A percentile compares a stretch with the other conserved stretches of the same genome.
Evolutionary conservation across 805 yeast genomes (phyloP).

Genomic region (Candida coleopterorum): DNA sequence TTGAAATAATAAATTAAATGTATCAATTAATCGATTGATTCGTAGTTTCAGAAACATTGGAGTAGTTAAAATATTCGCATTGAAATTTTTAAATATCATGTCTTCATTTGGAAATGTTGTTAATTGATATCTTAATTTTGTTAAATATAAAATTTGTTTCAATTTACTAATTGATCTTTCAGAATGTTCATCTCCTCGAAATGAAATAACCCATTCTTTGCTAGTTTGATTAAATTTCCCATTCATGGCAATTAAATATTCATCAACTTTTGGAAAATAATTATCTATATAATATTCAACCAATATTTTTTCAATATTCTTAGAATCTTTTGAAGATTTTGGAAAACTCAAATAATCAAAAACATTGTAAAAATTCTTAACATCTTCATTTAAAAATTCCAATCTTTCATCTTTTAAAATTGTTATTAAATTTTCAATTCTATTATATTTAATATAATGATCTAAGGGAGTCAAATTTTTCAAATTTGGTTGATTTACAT

Average conservation of each 20-base stretch:
- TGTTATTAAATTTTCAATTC: conserved; percentile 52
- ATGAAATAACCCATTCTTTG: conserved; percentile 31
- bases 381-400: conserved; percentile 29
- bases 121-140: conserved; percentile 18
- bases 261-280: conserved; percentile 15
- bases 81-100: conserved; percentile 22
- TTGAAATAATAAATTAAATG: conserved; percentile 46
- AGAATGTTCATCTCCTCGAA: conserved; percentile 11
- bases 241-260: conserved; percentile 24
- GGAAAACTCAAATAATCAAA: conserved; percentile 33
- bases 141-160: conserved; percentile 19
- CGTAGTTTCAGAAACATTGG: conserved; percentile 41
- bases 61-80: conserved; percentile 19
- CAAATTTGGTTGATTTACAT: conserved; percentile 56
- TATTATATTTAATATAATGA: conserved; percentile 63
- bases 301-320: conserved; percentile 19
- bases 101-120: conserved; percentile 19
- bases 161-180: conserved; percentile 16
- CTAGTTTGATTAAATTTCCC: conserved; percentile 27
- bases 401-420: conserved; percentile 49
- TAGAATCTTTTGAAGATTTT: conserved; percentile 19
- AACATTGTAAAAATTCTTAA: conserved; percentile 28
- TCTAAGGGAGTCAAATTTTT: conserved; percentile 65
- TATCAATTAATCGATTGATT: conserved; percentile 43
- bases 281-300: conserved; percentile 17